Evolutionary conservation across 768 basidiomycete genomes (phyloP), one percentile per base, ranked within the genome.

Genomic region (Asterophora lycoperdoides): DNA sequence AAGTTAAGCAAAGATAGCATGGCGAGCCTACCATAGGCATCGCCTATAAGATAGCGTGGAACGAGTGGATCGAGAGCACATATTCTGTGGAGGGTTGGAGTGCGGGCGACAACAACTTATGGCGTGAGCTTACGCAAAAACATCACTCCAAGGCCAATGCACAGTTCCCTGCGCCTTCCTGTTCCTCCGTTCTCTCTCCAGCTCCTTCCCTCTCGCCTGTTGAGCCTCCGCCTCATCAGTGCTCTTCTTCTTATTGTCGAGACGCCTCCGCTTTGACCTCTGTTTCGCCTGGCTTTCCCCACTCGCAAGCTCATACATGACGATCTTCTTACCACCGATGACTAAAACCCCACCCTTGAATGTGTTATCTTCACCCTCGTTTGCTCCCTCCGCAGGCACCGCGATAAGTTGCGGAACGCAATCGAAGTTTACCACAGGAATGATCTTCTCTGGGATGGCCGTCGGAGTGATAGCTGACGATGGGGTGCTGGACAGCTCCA

Each of bases 81-180:
- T 64, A 77, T 79, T 18, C 84, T 23, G 49, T 20, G 46, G 42
- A 50, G 6, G 36, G 13, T 50, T 26, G 23, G 34, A 15, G 10
- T 29, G 26, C 11, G 23, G 23, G 47, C 23, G 36, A 40, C n/a
- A 30, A 2, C 32, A 46, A 13, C 42, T 11, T 44, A 17, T 9
- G 18, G 26, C 3, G 68, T 13, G 17, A 19, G 46, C 49, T 56
- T 61, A 91, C 89, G 84, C 80, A 52, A 79, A 73, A 34, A 91
- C 71, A 51, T 82, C 79, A 49, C 75, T 78, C 81, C 86, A 90
- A 7, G 86, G 86, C 89, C 89, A 90, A 11, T 80, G 76, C 13
- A 89, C 73, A 30, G 62, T 60, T 0, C 78, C 79, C 32, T 68
- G 74, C 0, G 82, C 66, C 51, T 80, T 88, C 50, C 78, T 69